These are phyloP conservation scores for Lumnitzera littorea DNA, from an alignment of 345 rosid genomes.

Conservation along the genomic window DNA sequence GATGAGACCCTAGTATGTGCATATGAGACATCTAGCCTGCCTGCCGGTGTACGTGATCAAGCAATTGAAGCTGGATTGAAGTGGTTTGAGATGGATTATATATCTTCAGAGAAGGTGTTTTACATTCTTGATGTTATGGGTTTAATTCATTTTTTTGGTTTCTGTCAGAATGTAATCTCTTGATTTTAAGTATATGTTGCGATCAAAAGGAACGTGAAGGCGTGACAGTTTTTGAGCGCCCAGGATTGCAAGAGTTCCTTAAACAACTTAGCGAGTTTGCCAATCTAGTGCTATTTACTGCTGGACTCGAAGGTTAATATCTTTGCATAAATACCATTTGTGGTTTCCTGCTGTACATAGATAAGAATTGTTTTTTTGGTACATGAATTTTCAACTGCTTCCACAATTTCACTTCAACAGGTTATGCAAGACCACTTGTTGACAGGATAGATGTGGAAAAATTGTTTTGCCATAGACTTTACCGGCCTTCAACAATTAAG, in stretches of 20 bases:
- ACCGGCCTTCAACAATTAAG: slow-evolving; percentile 91
- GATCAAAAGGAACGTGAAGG: slow-evolving; percentile 69
- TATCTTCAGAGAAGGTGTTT: slow-evolving; percentile 87
- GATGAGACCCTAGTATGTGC: slow-evolving; percentile 97
- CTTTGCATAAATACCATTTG: not conserved
- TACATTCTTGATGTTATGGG: slow-evolving; percentile 2
- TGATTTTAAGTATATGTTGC: slow-evolving; percentile 24
- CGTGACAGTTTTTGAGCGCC: slow-evolving; percentile 91
- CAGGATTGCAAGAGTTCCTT: slow-evolving; percentile 79
- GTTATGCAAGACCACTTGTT: slow-evolving; percentile 94
- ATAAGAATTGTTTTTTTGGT: not conserved
- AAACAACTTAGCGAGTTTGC: slow-evolving; percentile 65
- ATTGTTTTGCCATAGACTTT: slow-evolving; percentile 63
- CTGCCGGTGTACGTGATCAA: slow-evolving; percentile 49
- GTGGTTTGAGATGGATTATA: slow-evolving; percentile 88
- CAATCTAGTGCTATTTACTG: slow-evolving; percentile 83
- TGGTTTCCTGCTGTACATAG: not conserved
- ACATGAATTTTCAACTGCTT: not conserved
- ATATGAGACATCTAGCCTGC: slow-evolving; percentile 78
- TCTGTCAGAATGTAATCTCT: slow-evolving; percentile 7
- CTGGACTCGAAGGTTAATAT: slow-evolving; percentile 85
- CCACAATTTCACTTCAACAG: slow-evolving; percentile 26
- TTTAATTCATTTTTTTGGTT: slow-evolving; percentile 3
- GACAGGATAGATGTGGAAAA: slow-evolving; percentile 75
- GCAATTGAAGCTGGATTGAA: slow-evolving; percentile 72